Evolutionary conservation across 768 basidiomycete genomes (phyloP).

Genomic region (Suillus lakei): DNA sequence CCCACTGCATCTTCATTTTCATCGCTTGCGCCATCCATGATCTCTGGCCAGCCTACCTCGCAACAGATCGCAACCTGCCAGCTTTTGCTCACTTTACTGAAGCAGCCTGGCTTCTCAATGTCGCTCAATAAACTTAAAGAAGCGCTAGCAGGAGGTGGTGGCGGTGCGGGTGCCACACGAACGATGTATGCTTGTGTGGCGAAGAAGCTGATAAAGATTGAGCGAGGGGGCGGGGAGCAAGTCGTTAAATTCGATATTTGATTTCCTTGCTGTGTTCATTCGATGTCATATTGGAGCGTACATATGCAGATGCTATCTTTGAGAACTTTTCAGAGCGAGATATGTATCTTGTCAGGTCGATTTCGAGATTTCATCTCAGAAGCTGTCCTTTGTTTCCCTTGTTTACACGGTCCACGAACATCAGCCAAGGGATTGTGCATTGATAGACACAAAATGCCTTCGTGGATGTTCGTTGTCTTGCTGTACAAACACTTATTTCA

Average conservation of each 20-base stretch:
- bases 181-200: conserved; percentile 82
- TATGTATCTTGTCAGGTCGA: too few relatives aligned
- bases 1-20: conserved; percentile 62
- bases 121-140: conserved; percentile 68
- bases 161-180: conserved; percentile 56
- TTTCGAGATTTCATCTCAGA: too few relatives aligned
- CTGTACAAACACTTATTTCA: too few relatives aligned
- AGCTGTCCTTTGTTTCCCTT: too few relatives aligned
- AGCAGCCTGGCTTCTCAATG: conserved; percentile 57
- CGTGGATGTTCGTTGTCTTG: not conserved
- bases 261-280: conserved; percentile 1
- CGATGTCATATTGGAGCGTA: not conserved
- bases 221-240: conserved; percentile 76
- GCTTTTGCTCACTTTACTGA: conserved; percentile 63
- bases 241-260: conserved; percentile 72
- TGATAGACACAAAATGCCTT: not conserved
- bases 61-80: conserved; percentile 77
- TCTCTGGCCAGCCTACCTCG: conserved; percentile 49
- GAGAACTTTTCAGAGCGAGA: not conserved
- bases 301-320: not conserved
- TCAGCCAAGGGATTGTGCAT: too few relatives aligned
- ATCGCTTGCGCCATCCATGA: conserved; percentile 40
- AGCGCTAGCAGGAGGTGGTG: conserved; percentile 46
- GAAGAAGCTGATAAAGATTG: conserved; percentile 78
- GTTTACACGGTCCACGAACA: not conserved